Base-by-base conservation (phyloP, 352 stramenopile species). In the Phytophthora pistaciae region DNA sequence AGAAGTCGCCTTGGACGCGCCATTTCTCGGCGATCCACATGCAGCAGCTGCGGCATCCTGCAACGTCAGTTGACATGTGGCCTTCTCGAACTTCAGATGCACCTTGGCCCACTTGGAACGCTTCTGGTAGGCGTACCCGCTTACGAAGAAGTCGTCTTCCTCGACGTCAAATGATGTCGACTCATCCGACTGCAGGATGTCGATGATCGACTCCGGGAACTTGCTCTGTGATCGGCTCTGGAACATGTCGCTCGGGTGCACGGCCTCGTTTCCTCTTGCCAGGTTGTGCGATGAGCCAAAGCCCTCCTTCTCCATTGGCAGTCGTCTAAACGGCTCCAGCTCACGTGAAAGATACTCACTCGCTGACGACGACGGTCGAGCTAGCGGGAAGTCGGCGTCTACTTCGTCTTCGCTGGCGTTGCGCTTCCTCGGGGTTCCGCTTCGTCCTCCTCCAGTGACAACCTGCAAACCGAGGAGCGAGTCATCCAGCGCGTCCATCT, bases 101-200 rank as follows among this genome's bases (percentile, higher is more conserved):
- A 93, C 85, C 40, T 92, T 92, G 1, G 81, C 81, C 88, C 88
- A 95, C 56, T 93, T 90, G 0, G 85, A 80, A 6, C 78, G 73
- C 64, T 95, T 93, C 60, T 95, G 88, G 56, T 93, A 95, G 21
- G 76, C 88, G 50, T 79, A 91, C 0, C 88, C 85, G n/a, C 72
- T 76, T 7, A 92, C 65, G 31, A 80, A 84, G 14, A 68, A 64
- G 14, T 88, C 72, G 50, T 92, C 75, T 65, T 95, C 86, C 4
- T 80, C 68, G 1, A 82, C 66, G 23, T 90, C 77, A 50, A 91
- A 92, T 7, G 80, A 77, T 3, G 83, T 92, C 0, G 73, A 68
- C n/a, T 72, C 83, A 31, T 92, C 85, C 18, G 74, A 82, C 20
- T 80, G 80, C 23, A 94, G 53, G 64, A 92, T 91, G 40, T 92